phyloP scores from a whole-genome alignment of 2,329 filamentous ascomycete species.

The Scopulariopsis brevicaulis region DNA sequence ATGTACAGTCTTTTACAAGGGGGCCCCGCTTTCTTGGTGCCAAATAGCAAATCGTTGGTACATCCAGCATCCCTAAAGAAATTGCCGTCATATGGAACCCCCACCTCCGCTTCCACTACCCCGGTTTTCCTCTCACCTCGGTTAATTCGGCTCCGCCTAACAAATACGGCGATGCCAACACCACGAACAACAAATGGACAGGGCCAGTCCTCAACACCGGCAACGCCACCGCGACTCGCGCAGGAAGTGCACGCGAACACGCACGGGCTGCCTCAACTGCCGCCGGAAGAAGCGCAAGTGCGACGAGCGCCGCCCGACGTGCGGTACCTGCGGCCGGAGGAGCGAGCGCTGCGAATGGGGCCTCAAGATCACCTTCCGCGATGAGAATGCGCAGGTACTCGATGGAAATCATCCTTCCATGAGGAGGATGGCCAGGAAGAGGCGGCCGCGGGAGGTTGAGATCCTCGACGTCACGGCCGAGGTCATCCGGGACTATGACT shows the following conservation, averaged over 20 bases:
- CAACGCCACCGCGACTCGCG: neutral
- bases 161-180: neutral
- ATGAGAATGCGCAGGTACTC: constrained; percentile 22
- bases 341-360: constrained; percentile 23
- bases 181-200: neutral
- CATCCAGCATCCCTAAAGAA: too few relatives aligned
- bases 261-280: constrained; percentile 24
- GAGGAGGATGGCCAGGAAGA: constrained; percentile 13
- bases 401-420: constrained; percentile 22
- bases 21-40: too few relatives aligned
- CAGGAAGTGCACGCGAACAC: constrained; percentile 19
- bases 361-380: constrained; percentile 23
- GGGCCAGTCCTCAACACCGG: neutral
- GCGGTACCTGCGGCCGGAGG: constrained; percentile 20
- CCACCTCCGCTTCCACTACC: neutral
- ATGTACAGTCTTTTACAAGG: too few relatives aligned
- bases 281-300: constrained; percentile 26
- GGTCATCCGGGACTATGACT: constrained; percentile 23
- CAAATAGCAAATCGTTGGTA: too few relatives aligned
- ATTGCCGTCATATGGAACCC: neutral
- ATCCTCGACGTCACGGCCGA: constrained; percentile 23
- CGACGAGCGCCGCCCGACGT: constrained; percentile 21
- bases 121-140: neutral
- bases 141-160: neutral
- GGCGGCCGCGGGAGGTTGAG: constrained; percentile 17